Base-by-base conservation (phyloP, 1,284 basidiomycete genomes). In the Cryptococcus maquisensis region DNA sequence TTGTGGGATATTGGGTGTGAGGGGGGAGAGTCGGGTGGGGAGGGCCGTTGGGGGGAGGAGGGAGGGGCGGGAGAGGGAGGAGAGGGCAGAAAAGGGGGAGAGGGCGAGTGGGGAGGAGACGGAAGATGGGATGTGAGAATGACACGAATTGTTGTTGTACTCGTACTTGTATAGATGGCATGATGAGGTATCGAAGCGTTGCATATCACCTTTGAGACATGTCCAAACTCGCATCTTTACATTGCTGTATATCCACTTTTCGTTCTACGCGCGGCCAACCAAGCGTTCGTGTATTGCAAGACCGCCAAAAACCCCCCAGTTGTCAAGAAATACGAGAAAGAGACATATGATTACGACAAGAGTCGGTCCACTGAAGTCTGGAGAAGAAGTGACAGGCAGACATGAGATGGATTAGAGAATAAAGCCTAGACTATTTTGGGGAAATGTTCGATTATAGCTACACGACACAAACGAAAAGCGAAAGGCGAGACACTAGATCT, bases 11-110 rank as follows among this genome's bases (percentile, higher is more conserved):
- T 78, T 95, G 6, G 83, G 83, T 1, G 79, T 86, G 54, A 78
- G 82, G 63, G 91, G 84, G 60, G 84, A 82, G 45, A 92, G 88
- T 73, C 80, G 88, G n/a, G 90, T 86, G 0, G 90, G 88, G 0
- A 81, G 81, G 56, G 90, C 90, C n/a, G 78, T 87, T 41, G 75
- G 83, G 47, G 85, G 87, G 2, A 63, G 76, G 51, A 63, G 64
- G 48, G 51, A 43, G 26, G 54, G 61, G 21, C 60, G 60, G 39
- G 66, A 68, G 54, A 45, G 51, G n/a, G 57, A 61, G 47, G 55
- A 35, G 23, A 28, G 36, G 15, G 43, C 23, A 37, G 41, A 35
- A 12, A 43, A 16, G 37, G 39, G 21, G 21, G 38, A 24, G 49
- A 51, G 20, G 24, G 44, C 15, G 39, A 15, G 39, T 12, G 35